A percentile compares a stretch with the other conserved stretches of the same genome.
Evolutionary conservation across 495 filamentous ascomycete genomes (phyloP).

Genomic region (Penicillium parvum): DNA sequence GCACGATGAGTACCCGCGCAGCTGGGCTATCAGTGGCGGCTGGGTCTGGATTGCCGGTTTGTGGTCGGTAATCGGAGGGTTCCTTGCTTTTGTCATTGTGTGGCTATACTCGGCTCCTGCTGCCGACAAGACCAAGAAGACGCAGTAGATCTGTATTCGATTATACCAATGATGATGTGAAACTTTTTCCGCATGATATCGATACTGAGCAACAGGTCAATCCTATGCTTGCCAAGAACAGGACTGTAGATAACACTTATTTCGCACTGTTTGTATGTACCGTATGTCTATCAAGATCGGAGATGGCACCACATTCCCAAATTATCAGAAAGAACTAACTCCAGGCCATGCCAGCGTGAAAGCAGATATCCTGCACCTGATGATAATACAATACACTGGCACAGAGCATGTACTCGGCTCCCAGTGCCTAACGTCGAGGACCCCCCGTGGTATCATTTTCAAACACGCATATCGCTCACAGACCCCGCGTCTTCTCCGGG

Average conservation of each 20-base stretch:
- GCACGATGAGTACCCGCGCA: slow-evolving; percentile 92
- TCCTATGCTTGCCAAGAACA: too few relatives aligned
- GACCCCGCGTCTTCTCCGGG: slow-evolving; percentile 46
- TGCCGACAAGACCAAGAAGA: slow-evolving; percentile 58
- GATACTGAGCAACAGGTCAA: too few relatives aligned
- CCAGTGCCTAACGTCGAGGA: too few relatives aligned
- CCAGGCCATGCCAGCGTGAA: slow-evolving; percentile 31
- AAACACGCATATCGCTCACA: slow-evolving; percentile 30
- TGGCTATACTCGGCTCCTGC: slow-evolving; percentile 84
- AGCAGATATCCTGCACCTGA: slow-evolving; percentile 1
- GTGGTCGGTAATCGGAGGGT: slow-evolving; percentile 75
- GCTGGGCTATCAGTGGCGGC: slow-evolving; percentile 81
- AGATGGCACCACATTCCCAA: slow-evolving; percentile 8
- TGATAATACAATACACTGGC: slow-evolving; percentile 7
- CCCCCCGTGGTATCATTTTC: too few relatives aligned
- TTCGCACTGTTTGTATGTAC: not conserved
- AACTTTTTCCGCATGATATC: slow-evolving; percentile 8
- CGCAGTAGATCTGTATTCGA: slow-evolving; percentile 49
- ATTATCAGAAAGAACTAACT: slow-evolving; percentile 12
- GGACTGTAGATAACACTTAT: too few relatives aligned
- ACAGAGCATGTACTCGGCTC: not conserved
- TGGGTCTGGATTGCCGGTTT: slow-evolving; percentile 97
- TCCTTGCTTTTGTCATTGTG: slow-evolving; percentile 75
- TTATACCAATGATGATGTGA: slow-evolving; percentile 19
- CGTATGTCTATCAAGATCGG: slow-evolving; percentile 3